Base-by-base conservation (phyloP, 306 rosid genomes). In the Rubus parviflorus region DNA sequence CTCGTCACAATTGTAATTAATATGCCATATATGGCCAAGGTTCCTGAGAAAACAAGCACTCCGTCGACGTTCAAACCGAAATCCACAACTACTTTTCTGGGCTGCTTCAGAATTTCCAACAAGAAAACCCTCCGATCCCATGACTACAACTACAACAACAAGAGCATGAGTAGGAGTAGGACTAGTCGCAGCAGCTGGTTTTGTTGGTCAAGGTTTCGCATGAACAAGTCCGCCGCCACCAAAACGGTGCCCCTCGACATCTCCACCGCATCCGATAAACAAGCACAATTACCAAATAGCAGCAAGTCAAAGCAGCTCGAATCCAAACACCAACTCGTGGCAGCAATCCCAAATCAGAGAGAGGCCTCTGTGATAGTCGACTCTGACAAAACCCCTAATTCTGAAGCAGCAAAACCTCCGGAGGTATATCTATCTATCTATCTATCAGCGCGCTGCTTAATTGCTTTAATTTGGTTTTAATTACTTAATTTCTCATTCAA, bases 211-310 rank as follows among this genome's bases (percentile, higher is more conserved):
- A 66, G 41, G 54, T 70, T 81, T 73, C 64, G 76, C 53, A 16
- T 48, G 68, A 77, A 71, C 52, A 85, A 80, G 19, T 73, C 90
- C 6, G 16, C 81, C 22, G 41, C 83, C 57, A 22, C 69, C 75
- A 86, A 85, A 85, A 88, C 91, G 83, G 90, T 83, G 73, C 92
- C 94, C 81, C 53, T 91, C 52, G 86, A 83, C 73, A 1, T 82
- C 66, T 2, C 85, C 49, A 81, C 85, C 43, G 51, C 78, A 6
- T 22, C 81, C 5, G 77, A 74, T 61, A 74, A 77, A 73, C 48
- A 38, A 49, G 14, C 45, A 2, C 25, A 23, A 58, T 3, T 42
- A 42, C 64, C 25, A 8, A n/a, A 57, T 57, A 57, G 22, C 73
- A 35, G 40, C 12, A 86, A 49, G 66, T 17, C 79, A 4, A 69